Base-by-base conservation (phyloP, 2,329 filamentous ascomycete genomes). In the Moelleriella libera region DNA sequence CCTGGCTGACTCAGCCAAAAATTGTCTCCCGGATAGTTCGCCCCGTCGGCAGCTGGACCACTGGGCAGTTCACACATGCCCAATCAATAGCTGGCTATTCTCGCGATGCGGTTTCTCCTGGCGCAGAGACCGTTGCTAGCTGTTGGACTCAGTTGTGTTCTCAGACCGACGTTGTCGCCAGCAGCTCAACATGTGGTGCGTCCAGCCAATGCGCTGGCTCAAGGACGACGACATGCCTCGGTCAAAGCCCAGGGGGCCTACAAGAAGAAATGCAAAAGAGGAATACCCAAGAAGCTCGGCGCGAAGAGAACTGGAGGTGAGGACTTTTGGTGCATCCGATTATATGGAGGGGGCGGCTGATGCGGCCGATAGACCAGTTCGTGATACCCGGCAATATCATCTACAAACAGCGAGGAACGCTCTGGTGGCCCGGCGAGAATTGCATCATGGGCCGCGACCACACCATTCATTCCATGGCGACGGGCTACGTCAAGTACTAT, bases 321-420 rank as follows among this genome's bases (percentile, higher is more conserved):
- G 78, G 70, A 37, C 8, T 28, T 5, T 29, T 28, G 28, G 7
- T 12, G 5, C 40, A 9, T 12, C 40, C n/a, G 14, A 9, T 12
- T 2, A 5, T 5, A 11, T 28, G 12, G 7, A 14, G 30, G 5
- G 12, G 14, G 5, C 28, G 14, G 44, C 53, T 57, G 49, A 57
- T 52, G 12, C 21, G 41, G 39, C 43, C 39, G 34, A 29, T 60
- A 89, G 85, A 90, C 63, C 85, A 96, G 70, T 94, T 83, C 65
- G 92, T 98, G 37, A 84, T 95, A 49, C 85, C 89, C 5, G 92
- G 92, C 47, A 97, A 95, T 71, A 98, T 98, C 67, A 85, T 98
- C 68, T 98, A 92, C 78, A 88, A 88, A 63, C 92, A 98, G 68
- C 83, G 90, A 59, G 92, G 92, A 57, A 94, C 92, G 4, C 78